Evolutionary conservation across 2,329 filamentous ascomycete species (phyloP).

Genomic region (Fusarium nygamai): DNA sequence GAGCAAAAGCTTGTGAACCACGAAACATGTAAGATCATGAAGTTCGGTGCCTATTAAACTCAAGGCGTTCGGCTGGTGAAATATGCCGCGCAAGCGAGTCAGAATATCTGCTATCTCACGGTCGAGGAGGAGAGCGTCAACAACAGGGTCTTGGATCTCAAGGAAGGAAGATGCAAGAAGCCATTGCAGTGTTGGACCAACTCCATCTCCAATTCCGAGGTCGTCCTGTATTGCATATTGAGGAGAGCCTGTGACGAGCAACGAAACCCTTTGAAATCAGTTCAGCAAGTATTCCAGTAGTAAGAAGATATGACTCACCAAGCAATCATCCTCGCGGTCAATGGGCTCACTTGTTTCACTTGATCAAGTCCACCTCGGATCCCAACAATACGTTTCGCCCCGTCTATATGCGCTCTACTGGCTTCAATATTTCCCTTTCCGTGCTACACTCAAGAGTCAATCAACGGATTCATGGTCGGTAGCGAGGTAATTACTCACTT

Average conservation of each 20-base stretch:
- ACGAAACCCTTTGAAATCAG: conserved; percentile 59
- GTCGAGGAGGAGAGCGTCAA: conserved; percentile 47
- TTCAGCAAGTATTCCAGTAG: background rate
- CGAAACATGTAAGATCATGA: conserved; percentile 65
- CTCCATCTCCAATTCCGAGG: conserved; percentile 57
- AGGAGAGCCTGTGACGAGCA: conserved; percentile 62
- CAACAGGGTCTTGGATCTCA: conserved; percentile 2
- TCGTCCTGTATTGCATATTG: conserved; percentile 65
- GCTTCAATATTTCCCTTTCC: conserved; percentile 61
- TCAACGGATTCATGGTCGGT: accelerated
- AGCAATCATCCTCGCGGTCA: conserved; percentile 64
- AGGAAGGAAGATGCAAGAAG: conserved; percentile 43
- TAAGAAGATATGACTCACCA: conserved; percentile 53
- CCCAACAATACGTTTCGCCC: conserved; percentile 58
- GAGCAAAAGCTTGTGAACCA: conserved; percentile 60
- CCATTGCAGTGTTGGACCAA: conserved; percentile 61
- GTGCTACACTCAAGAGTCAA: conserved; percentile 48
- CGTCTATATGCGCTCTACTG: conserved; percentile 60
- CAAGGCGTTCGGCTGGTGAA: conserved; percentile 46
- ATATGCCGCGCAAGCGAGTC: conserved; percentile 55
- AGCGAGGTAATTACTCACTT: conserved; percentile 51
- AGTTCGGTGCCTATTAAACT: conserved; percentile 54
- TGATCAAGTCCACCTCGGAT: conserved; percentile 61
- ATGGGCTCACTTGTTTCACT: conserved; percentile 59
- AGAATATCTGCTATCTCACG: conserved; percentile 50